Percentiles rank a stretch among this genome's conserved stretches.
These are phyloP conservation scores for Panicum virgatum DNA, from an alignment of 202 grass and related monocot species.

Conservation along the genomic window DNA sequence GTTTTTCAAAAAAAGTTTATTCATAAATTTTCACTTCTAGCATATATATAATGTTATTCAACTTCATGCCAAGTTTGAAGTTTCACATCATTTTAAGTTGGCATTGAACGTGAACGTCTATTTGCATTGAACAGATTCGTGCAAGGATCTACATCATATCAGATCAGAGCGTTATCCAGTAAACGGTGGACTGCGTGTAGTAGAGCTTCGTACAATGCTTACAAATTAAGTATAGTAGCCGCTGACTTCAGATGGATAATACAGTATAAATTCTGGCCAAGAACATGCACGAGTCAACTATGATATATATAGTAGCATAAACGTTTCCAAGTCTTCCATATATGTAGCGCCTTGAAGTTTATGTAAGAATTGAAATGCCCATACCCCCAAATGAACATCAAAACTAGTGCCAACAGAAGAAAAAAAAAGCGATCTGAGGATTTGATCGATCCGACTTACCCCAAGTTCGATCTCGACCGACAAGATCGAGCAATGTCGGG, in stretches of 20 bases:
- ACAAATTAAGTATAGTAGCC: not conserved
- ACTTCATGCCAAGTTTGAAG: not conserved
- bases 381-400: constrained; percentile 31
- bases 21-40: not conserved
- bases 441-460: constrained; percentile 45
- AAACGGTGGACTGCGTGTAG: not conserved
- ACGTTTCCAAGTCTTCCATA: constrained; percentile 26
- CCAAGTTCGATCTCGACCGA: constrained; percentile 1
- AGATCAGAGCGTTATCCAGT: not conserved
- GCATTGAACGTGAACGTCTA: not conserved
- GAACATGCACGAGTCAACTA: constrained; percentile 37
- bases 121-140: not conserved
- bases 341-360: no score
- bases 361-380: constrained; percentile 35
- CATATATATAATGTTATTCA: not conserved
- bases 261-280: not conserved
- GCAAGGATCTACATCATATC: not conserved
- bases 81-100: not conserved
- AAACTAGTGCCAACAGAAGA: constrained; percentile 37
- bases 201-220: not conserved
- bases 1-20: no score
- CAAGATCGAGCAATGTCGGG: constrained; percentile 9
- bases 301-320: constrained; percentile 41
- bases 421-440: constrained; percentile 24
- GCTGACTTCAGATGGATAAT: not conserved